These are phyloP conservation scores for Macrocystidia cucumis DNA, from an alignment of 1,284 basidiomycete species.

Conservation along the genomic window DNA sequence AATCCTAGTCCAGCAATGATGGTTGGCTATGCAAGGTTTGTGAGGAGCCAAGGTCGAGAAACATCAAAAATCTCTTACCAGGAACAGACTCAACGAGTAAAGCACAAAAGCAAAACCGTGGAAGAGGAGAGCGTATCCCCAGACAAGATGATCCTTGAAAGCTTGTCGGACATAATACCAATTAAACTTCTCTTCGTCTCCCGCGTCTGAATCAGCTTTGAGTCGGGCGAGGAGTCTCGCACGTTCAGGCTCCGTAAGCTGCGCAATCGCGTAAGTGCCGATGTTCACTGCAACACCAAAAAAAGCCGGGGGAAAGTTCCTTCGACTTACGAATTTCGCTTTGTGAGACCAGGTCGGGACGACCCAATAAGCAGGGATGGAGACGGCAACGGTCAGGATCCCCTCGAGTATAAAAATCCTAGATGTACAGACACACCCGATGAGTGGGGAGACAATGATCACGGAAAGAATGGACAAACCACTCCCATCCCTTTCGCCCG, in stretches of 20 bases:
- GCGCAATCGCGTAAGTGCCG: too few species aligned
- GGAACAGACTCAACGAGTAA: conserved; percentile 47
- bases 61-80: conserved; percentile 27
- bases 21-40: conserved; percentile 32
- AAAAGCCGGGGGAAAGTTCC: not conserved
- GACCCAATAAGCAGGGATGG: conserved; percentile 42
- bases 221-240: conserved; percentile 37
- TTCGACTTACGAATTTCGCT: conserved; percentile 40
- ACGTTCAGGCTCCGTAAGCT: conserved; percentile 45
- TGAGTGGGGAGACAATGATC: conserved; percentile 1
- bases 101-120: conserved; percentile 56
- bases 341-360: conserved; percentile 52
- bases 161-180: conserved; percentile 48
- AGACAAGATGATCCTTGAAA: conserved; percentile 50
- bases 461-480: conserved; percentile 22
- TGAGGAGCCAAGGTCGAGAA: not conserved
- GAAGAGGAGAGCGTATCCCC: conserved; percentile 54
- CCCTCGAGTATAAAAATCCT: conserved; percentile 64
- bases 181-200: conserved; percentile 36
- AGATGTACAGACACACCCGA: too few species aligned
- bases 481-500: conserved; percentile 47
- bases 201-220: conserved; percentile 46
- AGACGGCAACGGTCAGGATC: conserved; percentile 38
- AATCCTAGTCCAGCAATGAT: conserved; percentile 56
- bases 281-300: conserved; percentile 1